Base-by-base conservation (phyloP, 2,329 filamentous ascomycete species). In the Nakataea oryzae region DNA sequence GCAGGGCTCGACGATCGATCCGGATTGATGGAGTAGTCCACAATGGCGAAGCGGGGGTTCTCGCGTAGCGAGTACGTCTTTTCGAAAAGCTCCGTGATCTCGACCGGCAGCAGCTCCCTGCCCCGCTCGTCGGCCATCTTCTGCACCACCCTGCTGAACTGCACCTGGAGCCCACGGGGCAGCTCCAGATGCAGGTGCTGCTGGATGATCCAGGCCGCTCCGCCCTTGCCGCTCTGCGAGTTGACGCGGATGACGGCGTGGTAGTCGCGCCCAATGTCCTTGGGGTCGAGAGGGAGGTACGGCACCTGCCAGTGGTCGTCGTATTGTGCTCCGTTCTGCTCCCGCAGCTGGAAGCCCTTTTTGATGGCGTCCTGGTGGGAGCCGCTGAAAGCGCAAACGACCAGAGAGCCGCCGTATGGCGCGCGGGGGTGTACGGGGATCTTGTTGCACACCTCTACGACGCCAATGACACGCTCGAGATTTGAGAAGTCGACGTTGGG, bases 161-260 rank as follows among this genome's bases (percentile, higher is more conserved):
- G 92, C 66, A 97, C 83, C 76, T 97, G 93, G 60, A 97, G 83
- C 61, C 92, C 92, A 65, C 95, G 90, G 21, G 95, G 95, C 60
- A 97, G 85, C 74, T 97, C 95, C 70, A 97, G 88, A 71, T 95
- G 86, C 65, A 97, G 85, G 70, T 91, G 88, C 68, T 89, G 88
- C 72, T 93, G 87, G 72, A 97, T 93, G 72, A 97, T 90, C 90
- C 91, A 97, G 60, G 93, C 93, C 64, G 91, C 88, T 69, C 95
- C 95, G 65, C 93, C 93, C 79, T 99, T 97, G 67, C 93, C 93
- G 69, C 86, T 91, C 74, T 97, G 93, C 24, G 91, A 96, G 80
- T 97, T 99, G 83, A 97, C 93, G 64, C 93, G 90, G 72, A 97
- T 97, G 72, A 97, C 89, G 63, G 93, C 93, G 76, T 97, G 93